Evolutionary conservation across 2,329 filamentous ascomycete species (phyloP), one percentile per base, ranked within the genome.

Genomic region (Aureobasidium namibiae): DNA sequence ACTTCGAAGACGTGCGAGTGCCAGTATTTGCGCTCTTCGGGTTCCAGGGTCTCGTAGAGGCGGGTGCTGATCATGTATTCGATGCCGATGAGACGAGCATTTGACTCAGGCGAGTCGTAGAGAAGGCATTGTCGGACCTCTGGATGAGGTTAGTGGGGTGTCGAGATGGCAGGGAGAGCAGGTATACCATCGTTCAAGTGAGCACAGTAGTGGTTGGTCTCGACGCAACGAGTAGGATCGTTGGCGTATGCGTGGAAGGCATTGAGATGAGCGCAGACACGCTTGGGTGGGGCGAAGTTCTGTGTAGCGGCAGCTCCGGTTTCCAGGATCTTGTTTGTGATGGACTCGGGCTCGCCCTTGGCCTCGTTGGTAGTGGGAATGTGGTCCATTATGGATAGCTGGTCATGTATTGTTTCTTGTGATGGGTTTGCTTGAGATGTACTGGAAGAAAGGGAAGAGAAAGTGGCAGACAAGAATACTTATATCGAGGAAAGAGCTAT

Each of bases 221-320:
- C 89, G 1, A 95, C 85, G 39, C 77, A 79, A 14, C 88, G 83
- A 1, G 75, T 79, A 0, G 85, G 83, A 46, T 92, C 87, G 26
- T 83, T 79, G n/a, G 85, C 86, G 68, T 94, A 94, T 49, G 86
- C 83, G 68, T 95, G 90, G 68, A 92, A 92, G n/a, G 89, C 90
- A 66, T 94, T 92, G 1, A 95, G 78, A 68, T 92, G 89, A 1
- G 88, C 89, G 72, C 90, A 94, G 50, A 95, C 81, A 56, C 84
- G 82, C 66, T 89, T 86, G 7, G 90, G 73, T 0, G 90, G 89
- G 0, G 80, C 76, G 70, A 95, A 90, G 63, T 83, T 80, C 70
- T 88, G 85, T 1, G 82, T 78, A 46, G 80, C 65, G 4, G 78
- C 74, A 18, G 85, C 85, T 6, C 83, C 85, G 0, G 82, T 82